phyloP scores from a whole-genome alignment of 257 asterid species.

The Nicotiana undulata region DNA sequence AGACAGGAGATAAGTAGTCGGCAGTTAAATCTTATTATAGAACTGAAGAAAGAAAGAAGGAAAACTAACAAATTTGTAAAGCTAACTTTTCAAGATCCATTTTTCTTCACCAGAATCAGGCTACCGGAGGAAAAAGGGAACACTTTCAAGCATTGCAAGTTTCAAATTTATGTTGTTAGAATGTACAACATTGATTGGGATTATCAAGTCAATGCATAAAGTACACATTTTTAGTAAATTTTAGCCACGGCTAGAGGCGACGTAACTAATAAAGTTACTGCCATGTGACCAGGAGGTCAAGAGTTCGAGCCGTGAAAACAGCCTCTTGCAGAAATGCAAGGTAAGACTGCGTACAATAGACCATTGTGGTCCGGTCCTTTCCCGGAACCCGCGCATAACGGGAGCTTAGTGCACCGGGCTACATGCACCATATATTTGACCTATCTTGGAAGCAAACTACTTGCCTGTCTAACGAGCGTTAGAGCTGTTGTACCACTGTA shows the following conservation, averaged over 20 bases:
- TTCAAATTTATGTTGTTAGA: neutral
- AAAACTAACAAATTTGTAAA: neutral
- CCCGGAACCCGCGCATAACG: no score
- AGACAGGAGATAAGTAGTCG: neutral
- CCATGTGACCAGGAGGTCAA: no score
- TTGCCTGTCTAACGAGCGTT: constrained; percentile 55
- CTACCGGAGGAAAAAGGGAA: neutral
- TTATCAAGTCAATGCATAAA: neutral
- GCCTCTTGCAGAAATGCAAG: no score
- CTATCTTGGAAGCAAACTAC: neutral
- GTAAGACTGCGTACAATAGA: no score
- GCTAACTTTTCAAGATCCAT: neutral
- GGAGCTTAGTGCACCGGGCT: no score
- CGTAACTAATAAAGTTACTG: no score
- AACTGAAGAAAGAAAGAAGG: neutral
- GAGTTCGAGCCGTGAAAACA: no score
- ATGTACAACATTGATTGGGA: neutral
- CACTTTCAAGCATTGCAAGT: neutral
- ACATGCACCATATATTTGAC: no score
- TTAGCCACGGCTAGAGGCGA: neutral
- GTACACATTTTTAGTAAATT: neutral
- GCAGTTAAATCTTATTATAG: neutral
- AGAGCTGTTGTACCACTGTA: constrained; percentile 70
- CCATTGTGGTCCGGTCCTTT: no score
- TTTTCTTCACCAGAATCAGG: neutral